A percentile compares a stretch with the other conserved stretches of the same genome.
Conservation (phyloP, 176 grass and related monocot species). For the Tuctoria greenei region DNA sequence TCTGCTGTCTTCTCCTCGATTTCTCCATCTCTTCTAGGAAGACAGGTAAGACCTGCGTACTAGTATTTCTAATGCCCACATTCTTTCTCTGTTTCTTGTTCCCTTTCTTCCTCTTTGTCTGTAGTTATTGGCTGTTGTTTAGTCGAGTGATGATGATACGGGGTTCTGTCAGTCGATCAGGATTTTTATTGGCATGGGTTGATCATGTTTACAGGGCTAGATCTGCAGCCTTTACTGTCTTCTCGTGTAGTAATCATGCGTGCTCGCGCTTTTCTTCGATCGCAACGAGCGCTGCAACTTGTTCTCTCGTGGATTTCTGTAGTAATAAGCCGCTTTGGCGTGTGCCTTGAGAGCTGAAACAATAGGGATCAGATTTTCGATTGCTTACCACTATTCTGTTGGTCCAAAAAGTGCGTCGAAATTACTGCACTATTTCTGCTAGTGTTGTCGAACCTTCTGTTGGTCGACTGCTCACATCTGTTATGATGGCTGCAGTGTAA, state of each 20-base stretch:
- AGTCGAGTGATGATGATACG: neutral
- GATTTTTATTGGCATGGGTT: neutral
- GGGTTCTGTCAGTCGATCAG: neutral
- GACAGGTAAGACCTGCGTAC: conserved; percentile 20
- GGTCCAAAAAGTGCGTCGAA: neutral
- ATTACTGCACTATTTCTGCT: too few relatives aligned
- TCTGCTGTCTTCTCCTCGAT: neutral
- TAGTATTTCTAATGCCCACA: neutral
- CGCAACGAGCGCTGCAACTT: neutral
- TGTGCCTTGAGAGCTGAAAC: neutral
- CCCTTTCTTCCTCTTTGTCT: neutral
- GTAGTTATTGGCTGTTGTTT: neutral
- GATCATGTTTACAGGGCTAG: conserved; percentile 2
- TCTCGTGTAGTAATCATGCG: neutral
- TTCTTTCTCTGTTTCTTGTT: conserved; percentile 3
- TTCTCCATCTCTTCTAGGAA: conserved; percentile 32
- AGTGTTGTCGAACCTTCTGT: too few relatives aligned
- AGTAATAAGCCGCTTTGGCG: neutral
- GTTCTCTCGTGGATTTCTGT: neutral
- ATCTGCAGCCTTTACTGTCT: neutral
- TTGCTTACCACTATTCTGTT: neutral
- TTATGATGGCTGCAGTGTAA: conserved; percentile 30
- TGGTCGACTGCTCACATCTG: conserved; percentile 2
- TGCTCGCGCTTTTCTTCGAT: conserved; percentile 15
- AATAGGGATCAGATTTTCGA: neutral